phyloP scores from a whole-genome alignment of 768 basidiomycete species.

The Chalciporus piperatus region DNA sequence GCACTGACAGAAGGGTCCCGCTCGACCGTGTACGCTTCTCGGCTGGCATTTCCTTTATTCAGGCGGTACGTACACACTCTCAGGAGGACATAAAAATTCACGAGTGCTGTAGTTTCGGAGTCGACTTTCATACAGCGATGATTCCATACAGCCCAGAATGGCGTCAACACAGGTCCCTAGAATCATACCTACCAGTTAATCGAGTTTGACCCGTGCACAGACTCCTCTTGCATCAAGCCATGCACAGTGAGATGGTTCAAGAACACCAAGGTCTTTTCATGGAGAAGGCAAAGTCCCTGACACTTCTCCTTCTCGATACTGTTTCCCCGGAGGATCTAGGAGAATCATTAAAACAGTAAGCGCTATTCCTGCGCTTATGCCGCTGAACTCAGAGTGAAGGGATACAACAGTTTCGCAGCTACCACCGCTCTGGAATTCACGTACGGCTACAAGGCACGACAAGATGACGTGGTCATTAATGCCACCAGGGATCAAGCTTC shows the following conservation, averaged over 20 bases:
- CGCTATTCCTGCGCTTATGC: too few species aligned
- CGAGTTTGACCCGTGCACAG: background rate
- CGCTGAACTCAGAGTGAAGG: too few species aligned
- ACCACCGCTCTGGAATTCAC: conserved; percentile 1
- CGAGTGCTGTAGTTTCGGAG: background rate
- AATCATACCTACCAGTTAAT: background rate
- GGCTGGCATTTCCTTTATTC: background rate
- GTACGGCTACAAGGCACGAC: conserved; percentile 1
- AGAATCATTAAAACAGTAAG: background rate
- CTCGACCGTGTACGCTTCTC: conserved; percentile 1
- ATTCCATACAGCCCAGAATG: conserved; percentile 1
- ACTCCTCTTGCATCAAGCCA: conserved; percentile 2
- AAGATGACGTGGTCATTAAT: background rate
- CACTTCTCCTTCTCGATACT: background rate
- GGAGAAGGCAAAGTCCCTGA: background rate
- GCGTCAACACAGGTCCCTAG: conserved; percentile 2
- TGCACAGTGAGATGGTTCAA: background rate
- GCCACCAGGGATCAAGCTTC: background rate
- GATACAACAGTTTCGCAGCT: background rate
- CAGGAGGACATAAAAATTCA: background rate
- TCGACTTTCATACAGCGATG: conserved; percentile 6
- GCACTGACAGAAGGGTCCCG: background rate
- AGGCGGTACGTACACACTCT: background rate
- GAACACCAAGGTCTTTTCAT: background rate
- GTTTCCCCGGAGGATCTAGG: background rate